phyloP scores from a whole-genome alignment of 2,329 filamentous ascomycete species.

The Microsporum audouinii region DNA sequence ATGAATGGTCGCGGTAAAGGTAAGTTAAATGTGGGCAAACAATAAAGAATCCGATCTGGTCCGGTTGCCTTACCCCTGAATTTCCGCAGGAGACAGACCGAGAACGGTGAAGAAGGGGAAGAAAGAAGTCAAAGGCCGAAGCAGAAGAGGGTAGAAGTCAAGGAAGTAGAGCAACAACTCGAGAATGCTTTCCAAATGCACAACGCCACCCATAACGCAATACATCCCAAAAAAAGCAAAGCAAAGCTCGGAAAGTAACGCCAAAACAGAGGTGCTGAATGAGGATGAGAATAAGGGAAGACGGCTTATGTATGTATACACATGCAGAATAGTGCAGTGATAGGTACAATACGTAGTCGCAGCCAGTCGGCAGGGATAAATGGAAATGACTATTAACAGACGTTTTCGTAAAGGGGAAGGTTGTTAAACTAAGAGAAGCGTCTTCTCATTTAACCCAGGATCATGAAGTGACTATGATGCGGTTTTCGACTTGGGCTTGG shows the following conservation, averaged over 20 bases:
- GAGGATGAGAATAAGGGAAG: constrained; percentile 1
- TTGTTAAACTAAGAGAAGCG: neutral
- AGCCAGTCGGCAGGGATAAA: neutral
- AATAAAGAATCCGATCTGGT: neutral
- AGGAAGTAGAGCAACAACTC: neutral
- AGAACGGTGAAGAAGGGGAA: neutral
- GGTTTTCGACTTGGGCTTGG: neutral
- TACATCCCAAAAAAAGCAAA: constrained; percentile 3
- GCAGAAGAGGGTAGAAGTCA: neutral
- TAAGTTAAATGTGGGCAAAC: neutral
- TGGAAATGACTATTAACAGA: constrained; percentile 1
- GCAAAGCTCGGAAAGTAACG: constrained; percentile 4
- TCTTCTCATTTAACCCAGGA: neutral
- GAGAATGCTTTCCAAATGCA: constrained; percentile 6
- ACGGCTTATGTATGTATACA: constrained; percentile 1
- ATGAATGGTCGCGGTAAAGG: neutral
- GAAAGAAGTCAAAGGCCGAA: neutral
- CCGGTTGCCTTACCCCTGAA: neutral
- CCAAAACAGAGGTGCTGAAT: constrained; percentile 5
- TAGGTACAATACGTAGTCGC: neutral
- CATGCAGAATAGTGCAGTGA: constrained; percentile 1
- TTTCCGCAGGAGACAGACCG: neutral
- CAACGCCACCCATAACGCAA: constrained; percentile 5
- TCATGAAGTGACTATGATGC: neutral
- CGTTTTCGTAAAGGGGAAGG: neutral